phyloP scores from a whole-genome alignment of 345 rosid genomes.

The Heritiera fomes region DNA sequence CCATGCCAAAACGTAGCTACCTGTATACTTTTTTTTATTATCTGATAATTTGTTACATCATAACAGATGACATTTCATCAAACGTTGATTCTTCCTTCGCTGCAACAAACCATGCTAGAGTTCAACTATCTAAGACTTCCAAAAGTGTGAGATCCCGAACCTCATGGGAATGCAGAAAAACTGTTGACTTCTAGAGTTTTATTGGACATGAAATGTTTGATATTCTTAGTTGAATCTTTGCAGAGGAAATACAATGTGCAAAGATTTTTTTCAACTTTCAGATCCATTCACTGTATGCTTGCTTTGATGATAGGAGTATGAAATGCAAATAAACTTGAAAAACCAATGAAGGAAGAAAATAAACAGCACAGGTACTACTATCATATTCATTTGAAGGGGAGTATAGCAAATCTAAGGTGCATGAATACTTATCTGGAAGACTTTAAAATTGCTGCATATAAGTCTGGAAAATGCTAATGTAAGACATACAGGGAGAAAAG shows the following conservation, averaged over 20 bases:
- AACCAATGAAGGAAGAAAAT: background rate
- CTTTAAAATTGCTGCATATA: background rate
- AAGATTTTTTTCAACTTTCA: background rate
- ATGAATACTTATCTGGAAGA: background rate
- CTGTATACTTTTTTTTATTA: background rate
- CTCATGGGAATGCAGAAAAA: constrained; percentile 54
- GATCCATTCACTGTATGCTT: background rate
- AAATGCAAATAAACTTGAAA: background rate
- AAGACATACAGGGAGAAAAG: background rate
- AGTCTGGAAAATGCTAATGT: background rate
- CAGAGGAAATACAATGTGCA: background rate
- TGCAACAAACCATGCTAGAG: constrained; percentile 51
- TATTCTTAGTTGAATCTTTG: constrained; percentile 7
- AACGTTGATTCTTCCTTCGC: constrained; percentile 50
- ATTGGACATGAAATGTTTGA: background rate
- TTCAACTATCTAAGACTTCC: constrained; percentile 53
- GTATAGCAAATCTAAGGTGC: background rate
- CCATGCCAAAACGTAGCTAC: constrained; percentile 11
- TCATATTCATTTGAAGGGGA: background rate
- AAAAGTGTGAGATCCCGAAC: constrained; percentile 54
- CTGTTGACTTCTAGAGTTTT: background rate
- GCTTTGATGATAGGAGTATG: background rate
- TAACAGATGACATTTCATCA: constrained; percentile 59
- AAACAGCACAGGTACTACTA: background rate
- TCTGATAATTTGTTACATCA: constrained; percentile 13